phyloP scores from a whole-genome alignment of 2,329 filamentous ascomycete species.

The Nemania abortiva region DNA sequence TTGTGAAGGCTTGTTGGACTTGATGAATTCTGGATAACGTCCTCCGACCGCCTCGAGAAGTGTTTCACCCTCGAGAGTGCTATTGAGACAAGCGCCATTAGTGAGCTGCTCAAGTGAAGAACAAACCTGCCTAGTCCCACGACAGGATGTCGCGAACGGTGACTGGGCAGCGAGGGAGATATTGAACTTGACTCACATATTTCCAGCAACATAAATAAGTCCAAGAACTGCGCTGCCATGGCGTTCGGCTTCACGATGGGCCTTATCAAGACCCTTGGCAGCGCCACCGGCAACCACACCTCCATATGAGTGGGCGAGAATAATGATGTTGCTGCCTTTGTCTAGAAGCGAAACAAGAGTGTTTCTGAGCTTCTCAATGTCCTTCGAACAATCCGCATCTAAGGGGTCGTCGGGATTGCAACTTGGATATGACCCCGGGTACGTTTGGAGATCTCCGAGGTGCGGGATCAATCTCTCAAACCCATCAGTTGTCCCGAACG shows the following conservation, averaged over 20 bases:
- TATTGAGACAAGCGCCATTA: neutral
- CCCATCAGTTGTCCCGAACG: conserved; percentile 40
- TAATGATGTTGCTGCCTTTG: conserved; percentile 39
- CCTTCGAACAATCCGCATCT: conserved; percentile 30
- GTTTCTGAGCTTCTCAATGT: conserved; percentile 36
- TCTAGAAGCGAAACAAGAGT: conserved; percentile 41
- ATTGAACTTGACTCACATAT: conserved; percentile 28
- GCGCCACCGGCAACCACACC: conserved; percentile 45
- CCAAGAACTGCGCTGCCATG: conserved; percentile 36
- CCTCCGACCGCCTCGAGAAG: conserved; percentile 37
- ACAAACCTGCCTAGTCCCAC: no score
- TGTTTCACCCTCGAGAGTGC: conserved; percentile 38
- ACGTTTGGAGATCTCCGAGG: conserved; percentile 37
- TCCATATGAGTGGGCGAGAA: conserved; percentile 48
- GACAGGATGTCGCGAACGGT: no score
- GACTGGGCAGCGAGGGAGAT: no score
- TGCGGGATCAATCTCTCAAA: conserved; percentile 38
- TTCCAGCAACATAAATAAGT: conserved; percentile 40
- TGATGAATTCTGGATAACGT: conserved; percentile 42
- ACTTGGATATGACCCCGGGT: conserved; percentile 44
- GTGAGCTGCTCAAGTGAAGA: neutral
- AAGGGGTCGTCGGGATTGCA: conserved; percentile 40
- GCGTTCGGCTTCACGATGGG: conserved; percentile 32
- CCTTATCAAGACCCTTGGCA: conserved; percentile 44
- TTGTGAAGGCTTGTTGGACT: conserved; percentile 33